These are phyloP conservation scores for Sungouiozyma intestinalis DNA, from an alignment of 805 yeast species.

Conservation along the genomic window DNA sequence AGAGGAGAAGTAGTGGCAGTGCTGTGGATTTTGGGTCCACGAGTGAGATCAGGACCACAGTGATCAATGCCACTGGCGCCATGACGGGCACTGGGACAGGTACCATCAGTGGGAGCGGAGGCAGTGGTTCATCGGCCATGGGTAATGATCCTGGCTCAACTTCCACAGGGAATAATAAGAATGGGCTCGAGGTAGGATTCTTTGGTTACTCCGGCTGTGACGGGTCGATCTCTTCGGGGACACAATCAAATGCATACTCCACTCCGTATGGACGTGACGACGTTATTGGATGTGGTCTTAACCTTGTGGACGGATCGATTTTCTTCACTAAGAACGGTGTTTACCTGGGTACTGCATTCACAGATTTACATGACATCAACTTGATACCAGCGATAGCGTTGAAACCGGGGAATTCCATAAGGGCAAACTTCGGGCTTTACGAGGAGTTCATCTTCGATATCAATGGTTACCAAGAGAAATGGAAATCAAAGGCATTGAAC, in stretches of 20 bases:
- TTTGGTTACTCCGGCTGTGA: conserved; percentile 24
- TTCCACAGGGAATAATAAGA: neutral
- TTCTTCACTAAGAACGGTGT: conserved; percentile 82
- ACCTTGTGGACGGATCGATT: conserved; percentile 49
- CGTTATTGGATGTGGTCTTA: conserved; percentile 75
- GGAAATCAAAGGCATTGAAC: conserved; percentile 32
- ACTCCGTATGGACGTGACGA: conserved; percentile 44
- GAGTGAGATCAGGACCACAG: neutral
- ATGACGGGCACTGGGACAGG: neutral
- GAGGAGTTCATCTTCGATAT: conserved; percentile 55
- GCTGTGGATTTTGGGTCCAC: neutral
- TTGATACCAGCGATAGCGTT: conserved; percentile 40
- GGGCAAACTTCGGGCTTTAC: conserved; percentile 34
- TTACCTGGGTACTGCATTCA: conserved; percentile 43
- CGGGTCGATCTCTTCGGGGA: conserved; percentile 20
- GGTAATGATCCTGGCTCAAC: neutral
- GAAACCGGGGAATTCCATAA: conserved; percentile 27
- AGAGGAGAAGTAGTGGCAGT: neutral
- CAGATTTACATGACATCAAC: conserved; percentile 31
- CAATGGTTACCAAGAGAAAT: conserved; percentile 37
- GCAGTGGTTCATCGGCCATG: neutral
- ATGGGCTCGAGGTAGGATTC: conserved; percentile 16
- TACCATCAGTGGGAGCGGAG: neutral
- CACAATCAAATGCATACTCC: conserved; percentile 13
- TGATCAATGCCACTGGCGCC: neutral